Percentiles rank a stretch among this genome's conserved stretches.
Evolutionary conservation across 192 early-diverging fungal species (phyloP).

Genomic region (Gorgonomyces haynaldii): DNA sequence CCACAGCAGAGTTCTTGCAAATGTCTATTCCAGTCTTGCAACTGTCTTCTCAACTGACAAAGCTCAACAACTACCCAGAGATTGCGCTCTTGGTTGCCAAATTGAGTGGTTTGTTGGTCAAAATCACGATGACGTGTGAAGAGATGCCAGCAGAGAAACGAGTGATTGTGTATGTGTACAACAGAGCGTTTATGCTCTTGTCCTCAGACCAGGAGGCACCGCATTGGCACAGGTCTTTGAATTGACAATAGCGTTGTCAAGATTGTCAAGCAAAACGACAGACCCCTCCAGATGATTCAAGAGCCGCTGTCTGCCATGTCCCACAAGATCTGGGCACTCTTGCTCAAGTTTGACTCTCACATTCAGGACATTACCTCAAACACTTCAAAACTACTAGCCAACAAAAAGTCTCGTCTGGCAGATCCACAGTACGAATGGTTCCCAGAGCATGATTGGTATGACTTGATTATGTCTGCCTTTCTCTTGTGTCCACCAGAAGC

Average conservation of each 20-base stretch:
- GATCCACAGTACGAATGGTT: background rate
- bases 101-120: constrained; percentile 14
- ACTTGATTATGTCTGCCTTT: constrained; percentile 4
- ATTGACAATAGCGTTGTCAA: constrained; percentile 10
- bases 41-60: background rate
- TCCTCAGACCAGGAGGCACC: background rate
- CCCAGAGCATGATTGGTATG: background rate
- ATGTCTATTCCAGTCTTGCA: constrained; percentile 6
- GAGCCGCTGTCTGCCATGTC: constrained; percentile 3
- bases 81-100: constrained; percentile 9
- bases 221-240: background rate
- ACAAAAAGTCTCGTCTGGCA: background rate
- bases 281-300: constrained; percentile 15
- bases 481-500: constrained; percentile 8
- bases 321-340: constrained; percentile 4
- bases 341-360: background rate
- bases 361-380: background rate
- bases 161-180: constrained; percentile 15
- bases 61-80: constrained; percentile 22
- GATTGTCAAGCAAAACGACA: constrained; percentile 10
- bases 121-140: constrained; percentile 6
- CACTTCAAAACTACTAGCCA: background rate
- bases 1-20: constrained; percentile 13
- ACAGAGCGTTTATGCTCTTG: constrained; percentile 9
- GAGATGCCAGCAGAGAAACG: constrained; percentile 7